Evolutionary conservation across 495 filamentous ascomycete species (phyloP).

Genomic region (Neurospora intermedia): DNA sequence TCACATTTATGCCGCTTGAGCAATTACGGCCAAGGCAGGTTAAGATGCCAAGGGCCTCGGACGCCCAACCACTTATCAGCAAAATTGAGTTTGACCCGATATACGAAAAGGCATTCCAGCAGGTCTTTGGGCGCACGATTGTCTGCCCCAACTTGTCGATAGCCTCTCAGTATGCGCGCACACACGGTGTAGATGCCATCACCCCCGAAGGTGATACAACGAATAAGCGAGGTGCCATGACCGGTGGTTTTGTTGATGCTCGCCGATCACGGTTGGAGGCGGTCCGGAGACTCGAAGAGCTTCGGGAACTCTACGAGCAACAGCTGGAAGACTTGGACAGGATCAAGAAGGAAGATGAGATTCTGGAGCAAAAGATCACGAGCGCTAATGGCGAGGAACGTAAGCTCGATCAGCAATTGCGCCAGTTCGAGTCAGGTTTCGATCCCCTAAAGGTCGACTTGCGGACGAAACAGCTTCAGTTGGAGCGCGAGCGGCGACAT

Average conservation of each 20-base stretch:
- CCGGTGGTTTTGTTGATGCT: slow-evolving; percentile 83
- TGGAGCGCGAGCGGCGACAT: slow-evolving; percentile 62
- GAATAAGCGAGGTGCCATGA: slow-evolving; percentile 89
- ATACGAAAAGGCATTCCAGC: slow-evolving; percentile 78
- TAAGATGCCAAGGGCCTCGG: slow-evolving; percentile 74
- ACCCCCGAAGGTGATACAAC: slow-evolving; percentile 89
- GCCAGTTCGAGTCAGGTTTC: slow-evolving; percentile 72
- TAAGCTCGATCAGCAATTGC: slow-evolving; percentile 68
- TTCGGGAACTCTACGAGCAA: slow-evolving; percentile 62
- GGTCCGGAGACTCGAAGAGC: slow-evolving; percentile 62
- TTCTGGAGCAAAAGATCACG: slow-evolving; percentile 79
- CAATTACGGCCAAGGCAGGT: slow-evolving; percentile 54
- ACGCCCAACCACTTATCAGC: slow-evolving; percentile 75
- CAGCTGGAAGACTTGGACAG: slow-evolving; percentile 37
- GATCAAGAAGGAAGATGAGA: slow-evolving; percentile 50
- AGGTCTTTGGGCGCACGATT: slow-evolving; percentile 92
- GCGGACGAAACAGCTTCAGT: slow-evolving; percentile 53
- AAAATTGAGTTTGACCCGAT: slow-evolving; percentile 70
- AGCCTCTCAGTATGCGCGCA: slow-evolving; percentile 79
- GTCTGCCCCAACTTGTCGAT: slow-evolving; percentile 83
- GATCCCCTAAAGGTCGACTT: slow-evolving; percentile 68
- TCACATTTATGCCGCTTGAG: slow-evolving; percentile 92
- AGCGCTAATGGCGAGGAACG: slow-evolving; percentile 67
- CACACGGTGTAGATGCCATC: slow-evolving; percentile 82
- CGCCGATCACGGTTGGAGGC: slow-evolving; percentile 74